Conservation (phyloP, 164 flowering plant genomes). For the Umbilicus rupestris region DNA sequence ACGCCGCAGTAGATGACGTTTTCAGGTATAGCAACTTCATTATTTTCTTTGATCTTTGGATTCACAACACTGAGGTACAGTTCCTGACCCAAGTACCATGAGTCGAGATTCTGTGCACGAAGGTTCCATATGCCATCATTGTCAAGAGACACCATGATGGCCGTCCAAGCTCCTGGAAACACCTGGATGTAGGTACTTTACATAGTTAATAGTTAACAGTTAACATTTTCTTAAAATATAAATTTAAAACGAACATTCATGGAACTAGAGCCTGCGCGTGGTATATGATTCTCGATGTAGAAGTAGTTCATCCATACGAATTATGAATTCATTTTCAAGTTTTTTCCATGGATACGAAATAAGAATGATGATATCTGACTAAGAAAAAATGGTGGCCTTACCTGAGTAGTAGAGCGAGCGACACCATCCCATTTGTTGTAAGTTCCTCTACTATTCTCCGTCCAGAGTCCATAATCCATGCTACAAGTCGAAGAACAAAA, state of each 20-base stretch:
- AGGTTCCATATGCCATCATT: constrained; percentile 92
- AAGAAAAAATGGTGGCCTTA: constrained; percentile 7
- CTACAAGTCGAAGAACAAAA: constrained; percentile 26
- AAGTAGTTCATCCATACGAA: not conserved
- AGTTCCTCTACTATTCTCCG: constrained; percentile 75
- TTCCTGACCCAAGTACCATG: constrained; percentile 98
- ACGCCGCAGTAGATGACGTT: constrained; percentile 68
- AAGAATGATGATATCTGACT: not conserved
- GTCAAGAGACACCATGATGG: constrained; percentile 74
- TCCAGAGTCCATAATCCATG: constrained; percentile 88
- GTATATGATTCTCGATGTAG: not conserved
- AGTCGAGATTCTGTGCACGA: constrained; percentile 62
- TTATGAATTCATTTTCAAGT: not conserved
- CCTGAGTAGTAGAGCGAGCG: constrained; percentile 82
- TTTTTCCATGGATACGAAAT: not conserved
- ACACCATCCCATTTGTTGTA: constrained; percentile 97
- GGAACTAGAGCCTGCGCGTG: not conserved
- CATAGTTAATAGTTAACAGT: not conserved
- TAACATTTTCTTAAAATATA: not conserved
- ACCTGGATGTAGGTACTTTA: constrained; percentile 38
- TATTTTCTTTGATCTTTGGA: constrained; percentile 48
- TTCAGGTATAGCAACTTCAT: constrained; percentile 54
- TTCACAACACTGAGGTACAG: constrained; percentile 61
- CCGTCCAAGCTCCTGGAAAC: constrained; percentile 95
- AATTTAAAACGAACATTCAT: not conserved